phyloP scores from a whole-genome alignment of 257 asterid species.

The Solanum piurae region DNA sequence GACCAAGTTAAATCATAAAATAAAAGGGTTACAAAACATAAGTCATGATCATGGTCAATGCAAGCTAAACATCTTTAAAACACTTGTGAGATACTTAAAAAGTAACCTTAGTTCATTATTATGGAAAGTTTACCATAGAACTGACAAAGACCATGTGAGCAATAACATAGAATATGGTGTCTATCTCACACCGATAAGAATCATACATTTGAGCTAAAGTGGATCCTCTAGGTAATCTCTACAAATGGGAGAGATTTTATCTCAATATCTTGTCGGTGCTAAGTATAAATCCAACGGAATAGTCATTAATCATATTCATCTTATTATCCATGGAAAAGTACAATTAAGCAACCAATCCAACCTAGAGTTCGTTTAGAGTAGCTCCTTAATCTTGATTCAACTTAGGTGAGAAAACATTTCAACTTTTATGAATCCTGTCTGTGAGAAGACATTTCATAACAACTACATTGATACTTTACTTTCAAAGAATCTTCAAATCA shows the following conservation, averaged over 20 bases:
- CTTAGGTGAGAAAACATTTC: neutral
- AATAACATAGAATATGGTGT: too few relatives aligned
- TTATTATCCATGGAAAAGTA: too few relatives aligned
- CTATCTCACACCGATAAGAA: neutral
- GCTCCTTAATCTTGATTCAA: neutral
- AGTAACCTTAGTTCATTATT: too few relatives aligned
- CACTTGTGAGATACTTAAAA: too few relatives aligned
- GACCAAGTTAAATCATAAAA: too few relatives aligned
- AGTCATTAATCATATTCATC: neutral
- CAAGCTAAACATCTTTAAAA: too few relatives aligned
- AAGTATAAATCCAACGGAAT: neutral
- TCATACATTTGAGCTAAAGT: neutral
- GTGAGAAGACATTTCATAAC: neutral
- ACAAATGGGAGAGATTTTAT: neutral
- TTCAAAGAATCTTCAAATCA: neutral
- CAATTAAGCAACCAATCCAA: neutral
- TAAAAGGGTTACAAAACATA: too few relatives aligned
- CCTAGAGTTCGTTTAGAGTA: neutral
- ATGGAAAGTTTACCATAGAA: too few relatives aligned
- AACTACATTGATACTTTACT: neutral
- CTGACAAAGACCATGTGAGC: neutral
- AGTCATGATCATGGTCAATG: too few relatives aligned
- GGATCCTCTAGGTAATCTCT: neutral
- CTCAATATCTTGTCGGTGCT: neutral
- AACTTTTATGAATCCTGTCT: too few relatives aligned